Evolutionary conservation across 805 yeast genomes (phyloP).

Genomic region (Starmerella apis): DNA sequence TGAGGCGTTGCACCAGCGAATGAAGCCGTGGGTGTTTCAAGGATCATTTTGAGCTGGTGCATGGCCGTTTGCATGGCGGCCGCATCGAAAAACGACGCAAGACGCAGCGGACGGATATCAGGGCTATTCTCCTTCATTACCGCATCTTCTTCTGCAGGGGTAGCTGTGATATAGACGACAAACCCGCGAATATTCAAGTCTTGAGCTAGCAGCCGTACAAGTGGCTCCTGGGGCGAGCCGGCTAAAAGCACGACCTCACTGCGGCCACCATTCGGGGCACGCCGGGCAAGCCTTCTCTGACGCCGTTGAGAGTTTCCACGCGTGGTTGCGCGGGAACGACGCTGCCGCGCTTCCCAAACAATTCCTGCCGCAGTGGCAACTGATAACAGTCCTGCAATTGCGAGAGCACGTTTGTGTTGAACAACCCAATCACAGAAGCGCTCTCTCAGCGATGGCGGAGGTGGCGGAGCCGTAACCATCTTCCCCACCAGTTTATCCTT

Average conservation of each 20-base stretch:
- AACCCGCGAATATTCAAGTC: constrained; percentile 74
- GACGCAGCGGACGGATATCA: constrained; percentile 57
- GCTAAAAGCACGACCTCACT: constrained; percentile 62
- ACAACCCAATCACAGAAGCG: constrained; percentile 24
- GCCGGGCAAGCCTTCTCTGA: constrained; percentile 45
- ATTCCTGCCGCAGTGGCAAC: constrained; percentile 5
- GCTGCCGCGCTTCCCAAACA: constrained; percentile 1
- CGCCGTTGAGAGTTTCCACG: constrained; percentile 7
- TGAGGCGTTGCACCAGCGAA: constrained; percentile 51
- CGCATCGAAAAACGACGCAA: constrained; percentile 41
- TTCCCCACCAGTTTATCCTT: background rate
- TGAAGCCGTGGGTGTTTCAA: constrained; percentile 47
- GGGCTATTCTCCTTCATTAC: constrained; percentile 46
- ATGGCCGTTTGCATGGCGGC: constrained; percentile 41
- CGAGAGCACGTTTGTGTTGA: constrained; percentile 21
- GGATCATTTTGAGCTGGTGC: constrained; percentile 39
- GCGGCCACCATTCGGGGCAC: constrained; percentile 59
- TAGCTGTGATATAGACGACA: constrained; percentile 65
- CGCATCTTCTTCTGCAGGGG: constrained; percentile 47
- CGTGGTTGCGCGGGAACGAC: background rate
- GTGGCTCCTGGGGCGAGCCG: constrained; percentile 68
- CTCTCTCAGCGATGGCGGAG: constrained; percentile 25
- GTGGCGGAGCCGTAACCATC: constrained; percentile 22
- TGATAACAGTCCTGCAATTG: background rate
- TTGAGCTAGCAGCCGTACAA: constrained; percentile 55